Percentiles rank a stretch among this genome's conserved stretches.
phyloP scores from a whole-genome alignment of 495 filamentous ascomycete genomes.

The Lasiosphaeriaceae sp. region DNA sequence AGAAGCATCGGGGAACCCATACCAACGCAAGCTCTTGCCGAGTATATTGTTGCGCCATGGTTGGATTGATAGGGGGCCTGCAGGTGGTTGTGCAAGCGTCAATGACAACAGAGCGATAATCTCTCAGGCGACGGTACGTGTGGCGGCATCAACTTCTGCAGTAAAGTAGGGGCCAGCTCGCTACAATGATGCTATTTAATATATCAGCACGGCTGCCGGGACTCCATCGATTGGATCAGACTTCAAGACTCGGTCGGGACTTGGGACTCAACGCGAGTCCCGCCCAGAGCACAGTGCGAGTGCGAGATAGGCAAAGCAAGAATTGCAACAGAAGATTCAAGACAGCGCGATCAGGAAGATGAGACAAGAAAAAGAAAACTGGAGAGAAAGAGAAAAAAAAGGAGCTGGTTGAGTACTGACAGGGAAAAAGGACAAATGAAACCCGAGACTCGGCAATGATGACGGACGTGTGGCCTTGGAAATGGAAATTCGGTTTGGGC shows the following conservation, averaged over 20 bases:
- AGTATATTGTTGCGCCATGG: constrained; percentile 8
- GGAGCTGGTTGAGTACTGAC: background rate
- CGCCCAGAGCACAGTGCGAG: no score
- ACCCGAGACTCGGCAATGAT: background rate
- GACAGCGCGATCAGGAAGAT: background rate
- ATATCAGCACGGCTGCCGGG: no score
- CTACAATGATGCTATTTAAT: no score
- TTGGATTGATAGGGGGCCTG: background rate
- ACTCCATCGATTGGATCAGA: no score
- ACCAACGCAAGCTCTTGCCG: constrained; percentile 9
- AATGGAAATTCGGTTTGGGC: background rate
- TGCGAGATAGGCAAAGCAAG: no score
- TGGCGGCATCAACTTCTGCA: no score
- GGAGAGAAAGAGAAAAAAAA: background rate
- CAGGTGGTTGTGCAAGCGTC: no score
- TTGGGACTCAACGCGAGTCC: no score
- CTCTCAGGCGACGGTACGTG: no score
- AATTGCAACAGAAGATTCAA: background rate
- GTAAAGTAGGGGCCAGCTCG: no score
- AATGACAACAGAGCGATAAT: no score
- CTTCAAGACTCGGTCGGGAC: no score
- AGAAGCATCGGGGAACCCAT: background rate
- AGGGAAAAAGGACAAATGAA: background rate
- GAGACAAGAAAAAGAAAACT: background rate
- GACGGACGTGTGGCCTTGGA: background rate